Base-by-base conservation (phyloP, 805 yeast genomes). In the Ogataea glucozyma region DNA sequence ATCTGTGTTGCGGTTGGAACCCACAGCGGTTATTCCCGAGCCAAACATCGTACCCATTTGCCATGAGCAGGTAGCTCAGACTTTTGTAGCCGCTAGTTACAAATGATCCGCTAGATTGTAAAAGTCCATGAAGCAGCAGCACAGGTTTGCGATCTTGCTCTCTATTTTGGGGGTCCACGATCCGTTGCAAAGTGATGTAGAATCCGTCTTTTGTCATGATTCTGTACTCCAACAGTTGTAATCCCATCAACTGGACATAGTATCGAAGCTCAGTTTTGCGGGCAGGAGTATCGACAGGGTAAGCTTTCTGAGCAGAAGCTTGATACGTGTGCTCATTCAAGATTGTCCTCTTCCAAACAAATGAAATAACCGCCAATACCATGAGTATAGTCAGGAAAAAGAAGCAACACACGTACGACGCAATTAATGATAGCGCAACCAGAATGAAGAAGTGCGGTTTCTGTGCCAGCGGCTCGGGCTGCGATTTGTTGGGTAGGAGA, bases 21-120 rank as follows among this genome's bases (percentile, higher is more conserved):
- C 96, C 95, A 51, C 96, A 84, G 48, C 99, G 67, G 58, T 89
- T 90, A 57, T 89, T 88, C 1, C 96, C 97, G 41, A 89, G 61
- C 97, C 97, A 89, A 7, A 89, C 88, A 53, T 89, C 97, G 56
- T 73, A 87, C 0, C 93, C 90, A 19, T 52, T 50, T 16, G 27
- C 17, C 27, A 65, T 62, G 38, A 71, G 71, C 57, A 70, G 73
- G 60, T 72, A 78, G 52, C 91, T 93, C 31, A 93, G 64, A 9
- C 96, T 84, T 46, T 84, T 79, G 43, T 74, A 71, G 0, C 98
- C 99, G n/a, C 86, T 69, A 0, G 96, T 83, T 21, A 91, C 73
- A 61, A 76, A 91, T 0, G 96, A 85, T 0, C 90, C 97, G 0
- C 91, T 80, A 17, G 95, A 84, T 57, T 90, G 96, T 49, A 91